Evolutionary conservation across 495 filamentous ascomycete genomes (phyloP), one percentile per base, ranked within the genome.

Genomic region (Podospora bellae-mahoneyi): DNA sequence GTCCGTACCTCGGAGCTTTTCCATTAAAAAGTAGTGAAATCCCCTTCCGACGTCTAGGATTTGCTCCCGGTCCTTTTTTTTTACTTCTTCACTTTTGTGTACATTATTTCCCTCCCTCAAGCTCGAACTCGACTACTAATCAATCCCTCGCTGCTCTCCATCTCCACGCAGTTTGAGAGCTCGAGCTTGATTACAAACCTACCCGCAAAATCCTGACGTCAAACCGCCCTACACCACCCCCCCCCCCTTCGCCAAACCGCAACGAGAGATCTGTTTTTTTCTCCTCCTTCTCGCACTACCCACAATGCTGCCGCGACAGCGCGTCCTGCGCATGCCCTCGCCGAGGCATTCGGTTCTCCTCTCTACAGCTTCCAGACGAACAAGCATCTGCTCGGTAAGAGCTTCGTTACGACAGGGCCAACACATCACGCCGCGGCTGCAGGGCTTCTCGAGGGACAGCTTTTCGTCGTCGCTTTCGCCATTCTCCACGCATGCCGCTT

Each of bases 401-500:
- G 63, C 68, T 26, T 67, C 71, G 58, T 57, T 63, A 23, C 67
- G 66, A 4, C 64, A 66, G 19, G 34, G 69, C 3, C 69, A 57
- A 65, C 64, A 69, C 53, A 54, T 56, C 53, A 64, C 72, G 32
- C 61, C 64, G 18, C 69, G 62, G 26, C 57, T 70, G 28, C 71
- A 58, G 10, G 44, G 53, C 32, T 64, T 66, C 48, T 64, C 58
- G 68, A 74, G 59, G 68, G 68, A 75, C 48, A 62, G 54, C 32
- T 72, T 58, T 48, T 27, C 66, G 27, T 48, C 66, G 27, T 64
- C 66, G n/a, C 54, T 68, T 27, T 79, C 71, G 20, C 74, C 44
- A 20, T 84, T 83, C 73, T 81, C 82, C 13, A 82, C 77, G 55
- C 77, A 77, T 57, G 20, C 74, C 3, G 65, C 71, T 9, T 70